Evolutionary conservation across 768 basidiomycete species (phyloP), one percentile per base, ranked within the genome.

Genomic region (Strobilomyces dryophilus): DNA sequence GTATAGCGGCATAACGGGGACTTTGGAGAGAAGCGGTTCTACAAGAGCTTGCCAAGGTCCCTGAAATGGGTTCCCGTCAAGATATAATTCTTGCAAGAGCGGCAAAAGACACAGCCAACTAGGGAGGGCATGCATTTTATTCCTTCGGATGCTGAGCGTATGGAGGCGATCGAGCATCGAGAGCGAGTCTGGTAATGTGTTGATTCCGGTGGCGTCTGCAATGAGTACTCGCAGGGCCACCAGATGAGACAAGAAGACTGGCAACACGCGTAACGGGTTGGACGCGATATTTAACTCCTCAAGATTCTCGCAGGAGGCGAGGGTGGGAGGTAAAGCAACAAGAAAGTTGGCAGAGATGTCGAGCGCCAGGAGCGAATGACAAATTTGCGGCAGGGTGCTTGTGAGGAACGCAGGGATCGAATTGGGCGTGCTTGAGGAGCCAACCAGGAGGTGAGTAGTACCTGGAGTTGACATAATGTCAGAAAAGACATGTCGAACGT

Each of bases 61-160:
- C 61, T 91, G 89, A 71, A 99, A 98, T 8, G 95, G 93, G 67
- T 99, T 99, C 17, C 85, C 88, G 57, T 98, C 95, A n/a, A 99
- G 83, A 59, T 87, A 87, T 4, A 99, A 74, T 2, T 85, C 88
- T 68, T 95, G 92, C 44, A 99, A 75, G 29, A 79, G 78, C 18
- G 84, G 80, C n/a, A 99, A 77, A 27, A 92, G 80, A 67, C 92
- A 92, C 43, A 99, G 78, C 95, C 97, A 99, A 56, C 88, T 84
- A n/a, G 97, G 95, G 17, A 98, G 79, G 8, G 87, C 81, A 59
- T 89, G 79, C 64, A 99, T 76, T 66, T 87, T 87, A 72, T 99
- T 99, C 63, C 88, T 76, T 43, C 95, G 84, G 50, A 95, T 71
- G 65, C 93, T 94, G 60, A 92, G 80, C 11, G 93, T 95, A 66